phyloP scores from a whole-genome alignment of 441 rosid genomes.

The Mallotus repandus region DNA sequence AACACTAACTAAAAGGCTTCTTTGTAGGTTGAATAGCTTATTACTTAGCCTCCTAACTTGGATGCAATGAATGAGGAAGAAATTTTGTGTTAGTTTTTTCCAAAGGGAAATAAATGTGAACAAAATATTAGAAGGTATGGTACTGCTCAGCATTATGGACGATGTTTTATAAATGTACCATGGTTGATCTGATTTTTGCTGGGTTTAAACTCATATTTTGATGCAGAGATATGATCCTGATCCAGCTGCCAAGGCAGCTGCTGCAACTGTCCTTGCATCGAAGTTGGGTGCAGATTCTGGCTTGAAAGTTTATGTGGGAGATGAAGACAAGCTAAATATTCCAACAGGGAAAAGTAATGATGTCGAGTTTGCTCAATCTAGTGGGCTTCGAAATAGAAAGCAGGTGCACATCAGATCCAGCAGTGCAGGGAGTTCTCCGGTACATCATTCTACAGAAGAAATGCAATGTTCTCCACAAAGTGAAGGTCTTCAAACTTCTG shows the following conservation, averaged over 20 bases:
- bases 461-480: slow-evolving; percentile 33
- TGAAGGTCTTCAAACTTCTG: slow-evolving; percentile 39
- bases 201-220: slow-evolving; percentile 14
- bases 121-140: slow-evolving; percentile 9
- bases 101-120: neutral
- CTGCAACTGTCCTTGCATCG: slow-evolving; percentile 92
- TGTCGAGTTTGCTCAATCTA: slow-evolving; percentile 52
- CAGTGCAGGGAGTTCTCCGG: slow-evolving; percentile 46
- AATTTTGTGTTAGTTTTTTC: neutral
- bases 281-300: slow-evolving; percentile 94
- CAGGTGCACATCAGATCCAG: slow-evolving; percentile 44
- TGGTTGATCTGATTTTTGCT: neutral
- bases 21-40: no score
- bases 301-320: slow-evolving; percentile 66
- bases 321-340: slow-evolving; percentile 46
- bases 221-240: slow-evolving; percentile 93
- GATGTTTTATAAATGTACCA: slow-evolving; percentile 12
- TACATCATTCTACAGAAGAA: slow-evolving; percentile 43
- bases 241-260: slow-evolving; percentile 98
- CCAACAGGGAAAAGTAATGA: slow-evolving; percentile 61
- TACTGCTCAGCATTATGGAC: neutral
- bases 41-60: no score
- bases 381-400: slow-evolving; percentile 77
- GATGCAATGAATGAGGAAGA: neutral
- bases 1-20: no score